A percentile compares a stretch with the other conserved stretches of the same genome.
Conservation (phyloP, 495 filamentous ascomycete species). For the Penicillium chermesinum region DNA sequence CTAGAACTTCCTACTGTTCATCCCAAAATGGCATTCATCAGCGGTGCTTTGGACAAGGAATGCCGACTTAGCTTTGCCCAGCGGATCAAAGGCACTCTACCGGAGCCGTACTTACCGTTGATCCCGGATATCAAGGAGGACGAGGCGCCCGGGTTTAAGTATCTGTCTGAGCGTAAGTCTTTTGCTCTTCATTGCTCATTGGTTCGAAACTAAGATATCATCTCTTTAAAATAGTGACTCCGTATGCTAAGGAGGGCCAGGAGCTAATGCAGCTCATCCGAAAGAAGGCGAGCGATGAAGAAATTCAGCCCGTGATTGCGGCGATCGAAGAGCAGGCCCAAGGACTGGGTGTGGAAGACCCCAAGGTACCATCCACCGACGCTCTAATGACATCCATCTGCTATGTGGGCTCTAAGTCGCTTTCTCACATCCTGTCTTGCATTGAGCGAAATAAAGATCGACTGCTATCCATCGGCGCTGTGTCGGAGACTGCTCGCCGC, state of each 20-base stretch:
- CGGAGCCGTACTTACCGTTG: constrained; percentile 73
- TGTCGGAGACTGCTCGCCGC: constrained; percentile 64
- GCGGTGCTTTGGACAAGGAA: constrained; percentile 89
- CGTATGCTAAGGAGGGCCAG: constrained; percentile 73
- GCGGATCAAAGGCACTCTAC: constrained; percentile 89
- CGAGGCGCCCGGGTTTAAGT: constrained; percentile 93
- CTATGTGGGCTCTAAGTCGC: constrained; percentile 86
- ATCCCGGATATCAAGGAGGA: constrained; percentile 86
- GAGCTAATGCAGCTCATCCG: constrained; percentile 74
- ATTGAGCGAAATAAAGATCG: constrained; percentile 95
- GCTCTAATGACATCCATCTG: constrained; percentile 90
- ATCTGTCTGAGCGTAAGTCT: constrained; percentile 64
- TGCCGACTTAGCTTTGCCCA: constrained; percentile 94
- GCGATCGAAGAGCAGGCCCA: constrained; percentile 71
- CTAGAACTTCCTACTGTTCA: constrained; percentile 68
- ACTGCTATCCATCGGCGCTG: constrained; percentile 68
- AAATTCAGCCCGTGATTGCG: constrained; percentile 71
- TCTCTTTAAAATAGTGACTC: constrained; percentile 60
- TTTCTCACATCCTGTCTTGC: constrained; percentile 91
- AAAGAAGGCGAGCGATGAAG: constrained; percentile 76
- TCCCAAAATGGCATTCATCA: constrained; percentile 88
- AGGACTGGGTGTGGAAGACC: constrained; percentile 59
- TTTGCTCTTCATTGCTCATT: not conserved
- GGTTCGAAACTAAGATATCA: not conserved
- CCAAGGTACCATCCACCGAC: constrained; percentile 78